Conservation (phyloP, 73 alveolate species). For the Symbiodinium pilosum region DNA sequence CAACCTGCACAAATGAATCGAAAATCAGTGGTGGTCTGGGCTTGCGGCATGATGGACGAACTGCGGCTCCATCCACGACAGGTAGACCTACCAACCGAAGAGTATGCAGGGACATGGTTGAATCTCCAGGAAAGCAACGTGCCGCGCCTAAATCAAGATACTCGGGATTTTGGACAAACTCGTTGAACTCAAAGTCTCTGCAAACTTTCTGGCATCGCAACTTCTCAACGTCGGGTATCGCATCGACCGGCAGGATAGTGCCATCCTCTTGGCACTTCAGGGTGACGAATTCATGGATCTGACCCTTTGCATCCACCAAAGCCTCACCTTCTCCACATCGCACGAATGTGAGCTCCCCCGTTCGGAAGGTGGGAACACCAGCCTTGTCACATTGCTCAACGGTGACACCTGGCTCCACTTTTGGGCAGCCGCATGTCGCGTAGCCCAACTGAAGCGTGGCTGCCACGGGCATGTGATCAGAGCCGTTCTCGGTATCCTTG, state of each 20-base stretch:
- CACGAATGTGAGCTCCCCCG: neutral
- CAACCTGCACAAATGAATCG: too few species aligned
- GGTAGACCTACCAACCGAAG: neutral
- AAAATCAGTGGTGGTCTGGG: too few species aligned
- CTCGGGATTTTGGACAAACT: neutral
- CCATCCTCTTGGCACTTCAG: neutral
- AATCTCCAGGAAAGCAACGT: too few species aligned
- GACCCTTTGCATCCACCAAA: neutral
- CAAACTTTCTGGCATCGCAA: neutral
- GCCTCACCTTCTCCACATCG: neutral
- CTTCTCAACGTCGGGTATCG: neutral
- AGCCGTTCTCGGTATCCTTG: neutral
- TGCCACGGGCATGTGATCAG: slow-evolving; percentile 4
- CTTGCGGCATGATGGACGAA: neutral
- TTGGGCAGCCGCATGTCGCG: neutral
- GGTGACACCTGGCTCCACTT: neutral
- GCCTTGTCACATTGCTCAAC: neutral
- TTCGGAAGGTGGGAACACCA: neutral
- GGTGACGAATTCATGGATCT: neutral
- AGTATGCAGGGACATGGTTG: neutral
- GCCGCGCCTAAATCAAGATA: neutral
- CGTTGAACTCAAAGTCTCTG: too few species aligned
- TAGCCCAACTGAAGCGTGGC: neutral
- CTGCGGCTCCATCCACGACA: neutral
- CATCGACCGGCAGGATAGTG: neutral